These are phyloP conservation scores for Raffaelea arxii DNA, from an alignment of 2,329 filamentous ascomycete species.

Conservation along the genomic window DNA sequence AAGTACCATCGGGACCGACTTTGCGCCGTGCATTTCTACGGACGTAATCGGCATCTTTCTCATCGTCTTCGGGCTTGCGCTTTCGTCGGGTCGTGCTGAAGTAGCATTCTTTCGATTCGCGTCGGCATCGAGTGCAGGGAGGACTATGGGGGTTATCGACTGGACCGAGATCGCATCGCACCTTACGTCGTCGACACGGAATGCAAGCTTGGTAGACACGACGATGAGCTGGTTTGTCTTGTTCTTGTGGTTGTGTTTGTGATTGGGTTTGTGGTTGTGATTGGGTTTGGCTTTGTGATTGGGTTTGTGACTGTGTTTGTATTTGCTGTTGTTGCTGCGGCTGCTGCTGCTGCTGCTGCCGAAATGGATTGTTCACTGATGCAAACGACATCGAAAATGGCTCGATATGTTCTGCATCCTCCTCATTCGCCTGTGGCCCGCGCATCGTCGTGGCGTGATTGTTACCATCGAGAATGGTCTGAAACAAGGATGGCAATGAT, in stretches of 20 bases:
- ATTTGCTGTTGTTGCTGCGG: not conserved
- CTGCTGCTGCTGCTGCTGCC: not conserved
- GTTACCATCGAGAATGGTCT: no score
- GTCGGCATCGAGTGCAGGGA: slow-evolving; percentile 84
- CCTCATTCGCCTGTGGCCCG: no score
- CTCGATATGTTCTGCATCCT: no score
- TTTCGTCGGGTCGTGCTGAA: slow-evolving; percentile 93
- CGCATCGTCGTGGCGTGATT: no score
- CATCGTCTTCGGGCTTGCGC: slow-evolving; percentile 62
- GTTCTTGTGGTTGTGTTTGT: slow-evolving; percentile 3
- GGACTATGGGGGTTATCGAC: slow-evolving; percentile 93
- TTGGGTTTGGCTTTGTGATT: slow-evolving; percentile 6
- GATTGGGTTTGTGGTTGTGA: slow-evolving; percentile 8
- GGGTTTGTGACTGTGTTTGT: slow-evolving; percentile 9
- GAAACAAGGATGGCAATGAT: no score
- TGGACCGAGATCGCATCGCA: slow-evolving; percentile 55
- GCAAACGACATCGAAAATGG: no score
- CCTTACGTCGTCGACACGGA: slow-evolving; percentile 51
- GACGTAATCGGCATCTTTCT: slow-evolving; percentile 54
- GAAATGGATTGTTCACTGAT: not conserved
- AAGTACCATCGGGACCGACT: slow-evolving; percentile 36
- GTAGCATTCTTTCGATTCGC: slow-evolving; percentile 94
- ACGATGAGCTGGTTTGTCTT: slow-evolving; percentile 29
- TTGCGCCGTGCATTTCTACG: slow-evolving; percentile 66
- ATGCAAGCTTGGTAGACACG: slow-evolving; percentile 56